These are phyloP conservation scores for Jimgerdemannia lactiflua DNA, from an alignment of 192 early-diverging fungal genomes.

Conservation along the genomic window DNA sequence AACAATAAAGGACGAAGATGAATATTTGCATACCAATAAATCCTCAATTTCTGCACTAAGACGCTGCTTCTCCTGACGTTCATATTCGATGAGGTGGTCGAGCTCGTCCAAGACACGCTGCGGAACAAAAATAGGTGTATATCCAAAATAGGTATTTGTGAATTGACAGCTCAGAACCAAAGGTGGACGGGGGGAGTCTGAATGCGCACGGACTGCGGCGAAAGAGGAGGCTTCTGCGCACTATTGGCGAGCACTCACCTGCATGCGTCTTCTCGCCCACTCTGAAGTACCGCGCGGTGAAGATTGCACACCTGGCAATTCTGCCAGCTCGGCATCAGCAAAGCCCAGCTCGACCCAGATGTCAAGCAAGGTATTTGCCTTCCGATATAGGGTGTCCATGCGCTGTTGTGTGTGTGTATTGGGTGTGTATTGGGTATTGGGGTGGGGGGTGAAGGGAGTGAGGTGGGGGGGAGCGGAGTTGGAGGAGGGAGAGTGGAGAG, in stretches of 20 bases:
- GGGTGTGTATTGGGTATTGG: background rate
- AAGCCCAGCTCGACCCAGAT: background rate
- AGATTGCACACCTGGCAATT: background rate
- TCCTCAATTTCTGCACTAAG: slow-evolving; percentile 49
- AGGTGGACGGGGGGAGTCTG: too few relatives aligned
- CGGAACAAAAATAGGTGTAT: background rate
- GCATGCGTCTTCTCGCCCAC: background rate
- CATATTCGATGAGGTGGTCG: slow-evolving; percentile 32
- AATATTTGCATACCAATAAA: slow-evolving; percentile 31
- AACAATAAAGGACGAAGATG: background rate
- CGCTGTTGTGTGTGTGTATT: background rate
- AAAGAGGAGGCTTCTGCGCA: too few relatives aligned
- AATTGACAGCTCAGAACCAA: background rate
- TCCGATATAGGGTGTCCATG: background rate
- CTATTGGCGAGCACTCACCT: background rate
- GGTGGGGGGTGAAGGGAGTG: too few relatives aligned
- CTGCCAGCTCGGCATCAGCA: background rate
- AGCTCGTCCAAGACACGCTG: slow-evolving; percentile 44
- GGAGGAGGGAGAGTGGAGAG: background rate
- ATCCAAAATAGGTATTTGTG: background rate
- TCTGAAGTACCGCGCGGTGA: background rate
- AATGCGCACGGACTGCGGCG: too few relatives aligned
- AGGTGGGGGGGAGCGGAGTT: too few relatives aligned
- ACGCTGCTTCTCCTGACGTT: slow-evolving; percentile 25
- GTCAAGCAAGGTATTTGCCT: background rate